A percentile compares a stretch with the other conserved stretches of the same genome.
phyloP scores from a whole-genome alignment of 164 flowering plant genomes.

The Nelumbo lutea region DNA sequence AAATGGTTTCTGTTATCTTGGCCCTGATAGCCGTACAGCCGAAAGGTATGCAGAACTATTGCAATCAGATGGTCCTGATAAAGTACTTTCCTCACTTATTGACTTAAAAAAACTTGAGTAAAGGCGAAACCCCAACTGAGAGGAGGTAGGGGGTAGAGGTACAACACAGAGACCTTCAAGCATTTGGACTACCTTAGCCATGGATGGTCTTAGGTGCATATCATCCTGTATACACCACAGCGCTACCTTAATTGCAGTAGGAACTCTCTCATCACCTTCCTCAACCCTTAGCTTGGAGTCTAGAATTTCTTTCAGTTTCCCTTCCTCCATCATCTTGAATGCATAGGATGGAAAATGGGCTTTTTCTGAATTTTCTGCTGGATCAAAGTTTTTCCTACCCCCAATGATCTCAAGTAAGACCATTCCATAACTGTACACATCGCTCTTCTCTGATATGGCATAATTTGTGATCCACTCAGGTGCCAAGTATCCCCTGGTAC shows the following conservation, averaged over 20 bases:
- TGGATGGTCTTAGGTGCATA: not conserved
- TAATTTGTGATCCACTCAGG: constrained; percentile 13
- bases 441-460: constrained; percentile 3
- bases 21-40: constrained; percentile 44
- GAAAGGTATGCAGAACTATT: constrained; percentile 38
- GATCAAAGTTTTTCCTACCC: not conserved
- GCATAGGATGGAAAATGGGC: not conserved
- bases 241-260: not conserved
- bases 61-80: constrained; percentile 31
- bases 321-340: not conserved
- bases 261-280: not conserved
- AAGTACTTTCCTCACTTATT: constrained; percentile 32
- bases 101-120: constrained; percentile 31
- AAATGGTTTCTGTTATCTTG: constrained; percentile 27
- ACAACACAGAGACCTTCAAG: not conserved
- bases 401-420: constrained; percentile 2
- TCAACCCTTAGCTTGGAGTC: not conserved
- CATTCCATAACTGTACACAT: not conserved
- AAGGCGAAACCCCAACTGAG: constrained; percentile 25
- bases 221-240: not conserved
- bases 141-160: not conserved
- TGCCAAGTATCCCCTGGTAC: not conserved
- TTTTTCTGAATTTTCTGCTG: not conserved
- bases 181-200: not conserved
- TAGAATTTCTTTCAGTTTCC: not conserved